These are phyloP conservation scores for Mortierella alpina DNA, from an alignment of 192 early-diverging fungal species.

Conservation along the genomic window DNA sequence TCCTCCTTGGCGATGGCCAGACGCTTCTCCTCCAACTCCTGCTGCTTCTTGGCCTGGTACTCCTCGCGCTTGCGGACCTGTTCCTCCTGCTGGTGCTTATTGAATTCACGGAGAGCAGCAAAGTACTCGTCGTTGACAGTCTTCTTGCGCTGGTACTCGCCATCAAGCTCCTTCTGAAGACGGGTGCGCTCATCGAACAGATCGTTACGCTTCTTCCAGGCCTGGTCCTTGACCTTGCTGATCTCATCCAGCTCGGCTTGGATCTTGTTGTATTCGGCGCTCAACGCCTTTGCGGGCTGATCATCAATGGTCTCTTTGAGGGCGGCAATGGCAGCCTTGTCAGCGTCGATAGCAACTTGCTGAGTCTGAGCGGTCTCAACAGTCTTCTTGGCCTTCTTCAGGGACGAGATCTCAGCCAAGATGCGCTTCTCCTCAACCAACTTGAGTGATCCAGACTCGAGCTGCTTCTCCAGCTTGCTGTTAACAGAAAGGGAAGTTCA, in stretches of 20 bases:
- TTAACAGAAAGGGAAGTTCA: conserved; percentile 1
- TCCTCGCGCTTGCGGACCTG: conserved; percentile 73
- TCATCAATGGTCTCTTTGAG: conserved; percentile 77
- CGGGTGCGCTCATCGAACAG: conserved; percentile 78
- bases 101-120: conserved; percentile 78
- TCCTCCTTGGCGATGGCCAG: conserved; percentile 76
- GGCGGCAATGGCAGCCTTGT: conserved; percentile 69
- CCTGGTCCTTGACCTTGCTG: conserved; percentile 68
- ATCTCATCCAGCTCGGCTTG: conserved; percentile 79
- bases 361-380: conserved; percentile 72
- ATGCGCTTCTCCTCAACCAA: conserved; percentile 91
- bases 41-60: conserved; percentile 74
- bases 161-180: conserved; percentile 78
- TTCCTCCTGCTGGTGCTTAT: conserved; percentile 75
- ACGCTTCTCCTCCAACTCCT: conserved; percentile 76
- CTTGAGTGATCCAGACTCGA: conserved; percentile 80
- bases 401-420: conserved; percentile 81
- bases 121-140: conserved; percentile 78
- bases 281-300: conserved; percentile 70
- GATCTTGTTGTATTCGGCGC: conserved; percentile 74
- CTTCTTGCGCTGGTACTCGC: conserved; percentile 73
- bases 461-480: conserved; percentile 80
- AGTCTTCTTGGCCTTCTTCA: conserved; percentile 80
- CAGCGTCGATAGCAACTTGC: conserved; percentile 64
- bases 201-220: conserved; percentile 72